A percentile compares a stretch with the other conserved stretches of the same genome.
Evolutionary conservation across 2,329 filamentous ascomycete genomes (phyloP).

Genomic region (Coniochaeta hoffmannii): DNA sequence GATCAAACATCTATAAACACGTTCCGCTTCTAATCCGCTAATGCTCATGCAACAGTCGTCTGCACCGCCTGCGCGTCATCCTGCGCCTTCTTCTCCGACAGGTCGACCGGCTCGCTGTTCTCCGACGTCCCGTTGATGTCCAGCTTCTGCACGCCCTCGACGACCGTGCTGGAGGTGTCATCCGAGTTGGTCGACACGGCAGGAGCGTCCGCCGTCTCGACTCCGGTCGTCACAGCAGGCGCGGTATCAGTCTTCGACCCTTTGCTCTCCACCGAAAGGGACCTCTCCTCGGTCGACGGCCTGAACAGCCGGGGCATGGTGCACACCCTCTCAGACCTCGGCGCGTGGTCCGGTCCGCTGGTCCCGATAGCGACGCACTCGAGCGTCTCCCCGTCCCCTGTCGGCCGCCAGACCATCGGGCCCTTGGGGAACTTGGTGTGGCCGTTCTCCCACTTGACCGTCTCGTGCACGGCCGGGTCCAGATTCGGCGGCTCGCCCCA

Average conservation of each 20-base stretch:
- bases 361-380: slow-evolving; percentile 48
- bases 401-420: slow-evolving; percentile 49
- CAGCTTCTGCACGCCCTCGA: slow-evolving; percentile 14
- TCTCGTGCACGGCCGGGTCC: slow-evolving; percentile 52
- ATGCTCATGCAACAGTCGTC: not conserved
- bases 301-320: slow-evolving; percentile 37
- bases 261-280: slow-evolving; percentile 3
- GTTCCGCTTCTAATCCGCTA: not conserved
- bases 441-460: slow-evolving; percentile 45
- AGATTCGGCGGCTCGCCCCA: slow-evolving; percentile 70
- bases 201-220: slow-evolving; percentile 4
- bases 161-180: slow-evolving; percentile 5
- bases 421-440: slow-evolving; percentile 46
- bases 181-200: slow-evolving; percentile 2
- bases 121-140: slow-evolving; percentile 8
- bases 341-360: slow-evolving; percentile 28
- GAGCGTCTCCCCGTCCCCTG: slow-evolving; percentile 32
- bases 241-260: slow-evolving; percentile 4
- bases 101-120: slow-evolving; percentile 8
- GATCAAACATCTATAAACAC: slow-evolving; percentile 1
- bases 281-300: not conserved
- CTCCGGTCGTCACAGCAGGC: slow-evolving; percentile 1
- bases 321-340: slow-evolving; percentile 40
- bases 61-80: slow-evolving; percentile 8
- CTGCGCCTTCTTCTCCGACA: slow-evolving; percentile 14